phyloP scores from a whole-genome alignment of 305 asterid genomes.

The Fraxinus baroniana region DNA sequence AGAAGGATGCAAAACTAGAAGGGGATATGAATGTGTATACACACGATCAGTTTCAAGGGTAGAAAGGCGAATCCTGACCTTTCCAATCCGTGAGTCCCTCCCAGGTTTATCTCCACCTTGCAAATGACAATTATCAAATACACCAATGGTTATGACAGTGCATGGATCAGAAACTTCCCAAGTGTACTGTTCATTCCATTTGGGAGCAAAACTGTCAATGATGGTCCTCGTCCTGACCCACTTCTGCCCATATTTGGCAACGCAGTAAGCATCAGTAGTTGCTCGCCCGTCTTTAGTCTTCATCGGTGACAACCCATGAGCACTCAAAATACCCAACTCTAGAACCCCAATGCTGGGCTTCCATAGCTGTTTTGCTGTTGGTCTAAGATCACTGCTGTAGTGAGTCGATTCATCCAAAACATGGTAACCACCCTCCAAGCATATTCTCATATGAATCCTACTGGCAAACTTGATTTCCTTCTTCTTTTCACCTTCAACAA shows the following conservation, averaged over 20 bases:
- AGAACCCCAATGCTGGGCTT: constrained; percentile 68
- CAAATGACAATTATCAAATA: constrained; percentile 66
- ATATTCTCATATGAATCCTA: constrained; percentile 57
- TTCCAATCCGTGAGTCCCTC: constrained; percentile 60
- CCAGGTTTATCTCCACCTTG: constrained; percentile 37
- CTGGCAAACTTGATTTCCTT: constrained; percentile 56
- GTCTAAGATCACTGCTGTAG: constrained; percentile 70
- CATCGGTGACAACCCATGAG: constrained; percentile 58
- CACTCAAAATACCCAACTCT: constrained; percentile 59
- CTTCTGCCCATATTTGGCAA: constrained; percentile 78
- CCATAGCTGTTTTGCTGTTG: constrained; percentile 73
- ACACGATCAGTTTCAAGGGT: constrained; percentile 60
- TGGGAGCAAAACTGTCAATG: constrained; percentile 53
- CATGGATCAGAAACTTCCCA: constrained; percentile 82
- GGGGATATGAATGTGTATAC: constrained; percentile 64
- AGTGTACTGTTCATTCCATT: constrained; percentile 75
- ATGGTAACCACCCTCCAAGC: constrained; percentile 81
- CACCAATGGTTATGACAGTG: constrained; percentile 70
- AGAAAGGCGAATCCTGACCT: constrained; percentile 71
- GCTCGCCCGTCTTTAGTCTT: constrained; percentile 63
- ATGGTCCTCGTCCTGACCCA: constrained; percentile 77
- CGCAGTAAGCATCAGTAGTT: constrained; percentile 78
- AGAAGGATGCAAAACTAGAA: constrained; percentile 60
- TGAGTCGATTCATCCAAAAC: constrained; percentile 71
- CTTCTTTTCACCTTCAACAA: constrained; percentile 46